Base-by-base conservation (phyloP, 495 filamentous ascomycete species). In the Hamigera avellanea region DNA sequence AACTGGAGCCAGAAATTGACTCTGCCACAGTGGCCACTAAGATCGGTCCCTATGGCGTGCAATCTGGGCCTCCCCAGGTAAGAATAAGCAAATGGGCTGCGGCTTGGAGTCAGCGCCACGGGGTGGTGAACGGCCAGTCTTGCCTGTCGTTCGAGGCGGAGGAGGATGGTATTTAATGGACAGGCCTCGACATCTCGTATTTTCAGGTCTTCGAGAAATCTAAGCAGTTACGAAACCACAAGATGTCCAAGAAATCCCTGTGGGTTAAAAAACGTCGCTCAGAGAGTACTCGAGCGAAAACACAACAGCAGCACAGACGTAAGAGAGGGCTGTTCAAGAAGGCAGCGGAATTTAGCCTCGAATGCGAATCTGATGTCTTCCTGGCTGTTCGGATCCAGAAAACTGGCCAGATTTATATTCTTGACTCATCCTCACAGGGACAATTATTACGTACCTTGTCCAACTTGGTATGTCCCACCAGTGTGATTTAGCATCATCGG, bases 261-360 rank as follows among this genome's bases (percentile, higher is more conserved):
- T 41, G 16, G 1, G 28, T 37, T 10, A 45, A 41, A 21, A 41
- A 41, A 32, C 32, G 43, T 46, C 39, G 19, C 13, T 41, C 39
- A 10, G 39, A 46, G 27, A 46, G 35, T 36, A 18, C 35, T 27
- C 29, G 35, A 33, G 43, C 44, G 36, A 42, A 46, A 26, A n/a
- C 39, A 26, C 39, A 42, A 34, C 44, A 46, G 19, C 35, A 35
- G 1, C 23, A 39, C 14, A 36, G 35, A 33, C 39, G 19, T 36
- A 46, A 42, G 27, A 46, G 18, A 8, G 18, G 39, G 1, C 44
- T 46, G 14, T 46, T 46, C 29, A 46, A 42, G 16, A 46, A 46
- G 29, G 44, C 44, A 12, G 39, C 44, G 36, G 39, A 42, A 35
- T 42, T 36, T 26, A 36, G 30, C 32, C 39, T 39, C 26, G 32